These are phyloP conservation scores for Leccinum ochraceum DNA, from an alignment of 768 basidiomycete species.

Conservation along the genomic window DNA sequence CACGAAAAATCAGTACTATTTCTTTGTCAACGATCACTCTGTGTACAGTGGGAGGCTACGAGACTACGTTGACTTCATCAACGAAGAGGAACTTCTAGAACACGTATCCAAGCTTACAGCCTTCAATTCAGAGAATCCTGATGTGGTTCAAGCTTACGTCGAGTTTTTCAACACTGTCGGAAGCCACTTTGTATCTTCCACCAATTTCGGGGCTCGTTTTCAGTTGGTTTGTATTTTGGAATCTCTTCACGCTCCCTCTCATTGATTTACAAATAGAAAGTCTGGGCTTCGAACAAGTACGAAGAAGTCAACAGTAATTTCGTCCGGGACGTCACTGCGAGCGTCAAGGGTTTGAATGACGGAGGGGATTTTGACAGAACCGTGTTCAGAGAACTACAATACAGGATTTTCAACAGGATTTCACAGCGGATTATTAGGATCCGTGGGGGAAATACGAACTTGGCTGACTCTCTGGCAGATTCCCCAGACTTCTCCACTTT, in stretches of 20 bases:
- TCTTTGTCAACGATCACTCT: slow-evolving; percentile 5
- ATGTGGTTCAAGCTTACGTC: slow-evolving; percentile 7
- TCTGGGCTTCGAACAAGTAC: slow-evolving; percentile 12
- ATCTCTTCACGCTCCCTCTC: too few species aligned
- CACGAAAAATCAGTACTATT: slow-evolving; percentile 2
- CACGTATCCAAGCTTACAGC: slow-evolving; percentile 2
- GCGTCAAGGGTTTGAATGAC: slow-evolving; percentile 9
- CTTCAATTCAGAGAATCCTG: slow-evolving; percentile 2
- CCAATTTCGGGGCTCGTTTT: slow-evolving; percentile 8
- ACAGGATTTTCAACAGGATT: slow-evolving; percentile 2
- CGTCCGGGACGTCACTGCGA: slow-evolving; percentile 7
- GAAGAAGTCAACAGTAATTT: slow-evolving; percentile 8
- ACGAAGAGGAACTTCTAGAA: slow-evolving; percentile 8
- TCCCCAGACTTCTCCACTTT: slow-evolving; percentile 4
- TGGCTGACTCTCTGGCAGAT: slow-evolving; percentile 2
- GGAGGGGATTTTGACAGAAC: slow-evolving; percentile 4
- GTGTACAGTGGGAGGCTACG: slow-evolving; percentile 5
- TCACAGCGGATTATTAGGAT: slow-evolving; percentile 10
- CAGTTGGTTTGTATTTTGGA: not conserved
- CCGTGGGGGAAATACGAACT: slow-evolving; percentile 1
- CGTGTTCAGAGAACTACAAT: slow-evolving; percentile 3
- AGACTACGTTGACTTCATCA: slow-evolving; percentile 5
- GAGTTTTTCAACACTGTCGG: slow-evolving; percentile 10
- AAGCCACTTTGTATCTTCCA: slow-evolving; percentile 3
- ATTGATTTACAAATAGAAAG: slow-evolving; percentile 3